Evolutionary conservation across 2,329 filamentous ascomycete species (phyloP).

Genomic region (Colletotrichum theobromicola): DNA sequence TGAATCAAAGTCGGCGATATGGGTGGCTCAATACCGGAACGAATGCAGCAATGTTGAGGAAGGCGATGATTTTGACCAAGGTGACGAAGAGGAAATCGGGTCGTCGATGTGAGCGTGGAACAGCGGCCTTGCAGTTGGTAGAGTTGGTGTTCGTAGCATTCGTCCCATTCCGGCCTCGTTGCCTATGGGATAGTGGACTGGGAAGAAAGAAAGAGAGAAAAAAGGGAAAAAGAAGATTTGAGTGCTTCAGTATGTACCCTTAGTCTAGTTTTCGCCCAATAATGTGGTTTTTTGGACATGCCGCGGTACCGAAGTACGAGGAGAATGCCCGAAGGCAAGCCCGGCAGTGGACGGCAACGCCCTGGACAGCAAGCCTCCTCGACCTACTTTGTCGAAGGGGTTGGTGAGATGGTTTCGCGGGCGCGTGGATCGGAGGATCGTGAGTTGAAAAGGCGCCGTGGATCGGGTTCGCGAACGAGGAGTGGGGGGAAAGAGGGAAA

Average conservation of each 20-base stretch:
- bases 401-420: neutral
- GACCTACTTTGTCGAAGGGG: neutral
- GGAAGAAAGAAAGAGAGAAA: rapidly evolving
- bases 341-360: neutral
- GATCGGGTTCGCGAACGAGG: rapidly evolving
- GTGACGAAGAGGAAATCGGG: too few relatives aligned
- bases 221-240: neutral
- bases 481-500: neutral
- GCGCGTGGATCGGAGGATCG: neutral
- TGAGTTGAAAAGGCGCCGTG: neutral
- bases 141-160: too few relatives aligned
- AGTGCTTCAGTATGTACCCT: neutral
- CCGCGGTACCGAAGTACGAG: neutral
- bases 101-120: too few relatives aligned
- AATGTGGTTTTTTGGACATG: neutral
- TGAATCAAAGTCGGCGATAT: too few relatives aligned
- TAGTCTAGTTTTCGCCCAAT: neutral
- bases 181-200: neutral
- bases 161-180: neutral
- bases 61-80: too few relatives aligned
- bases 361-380: neutral
- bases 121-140: too few relatives aligned
- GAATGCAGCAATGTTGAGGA: too few relatives aligned
- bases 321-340: neutral
- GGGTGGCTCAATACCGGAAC: too few relatives aligned